A percentile compares a stretch with the other conserved stretches of the same genome.
Conservation (phyloP, 2,329 filamentous ascomycete species). For the Cercospora citrullina region DNA sequence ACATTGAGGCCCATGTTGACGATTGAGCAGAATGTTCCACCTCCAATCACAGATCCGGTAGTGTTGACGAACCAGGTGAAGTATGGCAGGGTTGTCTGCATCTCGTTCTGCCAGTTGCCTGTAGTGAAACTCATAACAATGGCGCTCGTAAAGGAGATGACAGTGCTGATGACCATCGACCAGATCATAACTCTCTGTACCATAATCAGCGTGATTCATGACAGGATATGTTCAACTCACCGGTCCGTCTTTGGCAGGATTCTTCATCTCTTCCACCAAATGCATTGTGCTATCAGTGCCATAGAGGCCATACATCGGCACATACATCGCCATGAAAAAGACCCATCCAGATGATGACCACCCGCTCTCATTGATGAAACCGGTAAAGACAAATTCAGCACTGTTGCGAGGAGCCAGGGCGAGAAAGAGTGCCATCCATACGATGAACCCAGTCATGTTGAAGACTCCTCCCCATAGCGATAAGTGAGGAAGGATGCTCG, state of each 20-base stretch:
- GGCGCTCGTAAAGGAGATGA: background rate
- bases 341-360: constrained; percentile 28
- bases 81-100: constrained; percentile 9
- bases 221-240: background rate
- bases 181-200: constrained; percentile 11
- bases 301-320: constrained; percentile 13
- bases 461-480: constrained; percentile 40
- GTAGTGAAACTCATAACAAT: constrained; percentile 15
- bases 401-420: constrained; percentile 27
- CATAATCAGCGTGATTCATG: background rate
- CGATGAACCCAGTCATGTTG: constrained; percentile 28
- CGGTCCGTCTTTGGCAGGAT: constrained; percentile 8
- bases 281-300: constrained; percentile 12
- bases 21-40: constrained; percentile 9
- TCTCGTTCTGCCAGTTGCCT: constrained; percentile 7
- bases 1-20: constrained; percentile 12
- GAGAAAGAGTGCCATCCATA: constrained; percentile 26
- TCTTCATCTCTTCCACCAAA: constrained; percentile 14
- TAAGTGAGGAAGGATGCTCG: constrained; percentile 35
- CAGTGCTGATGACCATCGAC: constrained; percentile 10
- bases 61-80: constrained; percentile 13
- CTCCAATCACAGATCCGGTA: constrained; percentile 10
- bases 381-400: constrained; percentile 27
- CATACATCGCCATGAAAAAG: constrained; percentile 26
- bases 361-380: constrained; percentile 27